Evolutionary conservation across 1,284 basidiomycete genomes (phyloP).

Genomic region (Waitea zeae): DNA sequence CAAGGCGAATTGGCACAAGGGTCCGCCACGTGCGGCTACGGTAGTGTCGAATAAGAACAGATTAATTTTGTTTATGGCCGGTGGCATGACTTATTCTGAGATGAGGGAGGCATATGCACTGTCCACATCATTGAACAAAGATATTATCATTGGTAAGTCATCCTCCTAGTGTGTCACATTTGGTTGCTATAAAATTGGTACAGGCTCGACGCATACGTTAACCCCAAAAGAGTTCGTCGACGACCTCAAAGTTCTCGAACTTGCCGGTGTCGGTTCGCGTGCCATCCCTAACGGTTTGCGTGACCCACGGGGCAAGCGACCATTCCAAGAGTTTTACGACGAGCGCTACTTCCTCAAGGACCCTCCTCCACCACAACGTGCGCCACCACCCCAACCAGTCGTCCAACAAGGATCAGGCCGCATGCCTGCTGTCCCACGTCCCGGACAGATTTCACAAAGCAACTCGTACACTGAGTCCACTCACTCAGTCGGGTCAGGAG

Average conservation of each 20-base stretch:
- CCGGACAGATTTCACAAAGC: constrained; percentile 15
- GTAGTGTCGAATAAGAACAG: constrained; percentile 52
- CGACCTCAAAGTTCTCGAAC: constrained; percentile 71
- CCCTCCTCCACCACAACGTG: constrained; percentile 27
- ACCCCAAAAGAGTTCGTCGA: constrained; percentile 79
- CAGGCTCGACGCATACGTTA: constrained; percentile 81
- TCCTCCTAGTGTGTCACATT: no score
- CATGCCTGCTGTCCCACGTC: constrained; percentile 9
- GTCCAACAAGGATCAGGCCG: constrained; percentile 11
- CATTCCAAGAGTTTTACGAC: constrained; percentile 60
- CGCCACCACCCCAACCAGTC: constrained; percentile 17
- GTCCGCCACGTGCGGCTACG: constrained; percentile 28
- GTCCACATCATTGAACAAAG: constrained; percentile 61
- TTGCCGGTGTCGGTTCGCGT: constrained; percentile 59
- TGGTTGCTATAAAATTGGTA: no score
- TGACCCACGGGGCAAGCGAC: constrained; percentile 26
- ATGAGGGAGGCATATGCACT: constrained; percentile 79
- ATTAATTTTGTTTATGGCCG: constrained; percentile 85
- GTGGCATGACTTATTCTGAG: constrained; percentile 95
- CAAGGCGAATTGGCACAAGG: constrained; percentile 75
- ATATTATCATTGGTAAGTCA: constrained; percentile 75
- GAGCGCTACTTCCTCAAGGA: constrained; percentile 59
- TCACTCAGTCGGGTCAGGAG: constrained; percentile 17
- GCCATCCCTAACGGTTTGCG: constrained; percentile 57
- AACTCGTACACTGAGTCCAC: constrained; percentile 30